These are phyloP conservation scores for Eimeria maxima DNA, from an alignment of 169 alveolate genomes.

Conservation along the genomic window DNA sequence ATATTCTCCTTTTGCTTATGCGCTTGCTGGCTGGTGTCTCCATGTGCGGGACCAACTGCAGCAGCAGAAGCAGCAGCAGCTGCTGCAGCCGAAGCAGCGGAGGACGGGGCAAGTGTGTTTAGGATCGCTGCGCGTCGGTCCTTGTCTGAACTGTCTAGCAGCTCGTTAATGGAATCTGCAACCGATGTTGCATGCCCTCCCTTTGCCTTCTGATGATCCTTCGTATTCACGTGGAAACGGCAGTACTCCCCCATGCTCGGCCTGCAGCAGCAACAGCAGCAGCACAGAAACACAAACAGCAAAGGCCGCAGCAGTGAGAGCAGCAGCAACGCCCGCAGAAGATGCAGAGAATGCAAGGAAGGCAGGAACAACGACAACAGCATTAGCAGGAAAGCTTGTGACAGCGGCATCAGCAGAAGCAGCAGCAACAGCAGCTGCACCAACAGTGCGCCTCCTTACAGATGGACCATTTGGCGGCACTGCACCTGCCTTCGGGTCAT, in stretches of 20 bases:
- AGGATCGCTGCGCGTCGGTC: constrained; percentile 20
- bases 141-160: constrained; percentile 5
- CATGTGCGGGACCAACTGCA: background rate
- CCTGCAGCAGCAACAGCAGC: constrained; percentile 52
- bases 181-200: background rate
- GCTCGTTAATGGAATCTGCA: constrained; percentile 28
- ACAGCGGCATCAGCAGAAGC: too few relatives aligned
- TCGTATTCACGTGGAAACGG: constrained; percentile 60
- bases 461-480: constrained; percentile 67
- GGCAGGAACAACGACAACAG: background rate
- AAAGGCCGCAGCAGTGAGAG: background rate
- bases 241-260: constrained; percentile 78
- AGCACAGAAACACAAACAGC: constrained; percentile 3
- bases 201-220: constrained; percentile 1
- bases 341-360: background rate
- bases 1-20: too few relatives aligned
- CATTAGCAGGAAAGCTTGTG: background rate
- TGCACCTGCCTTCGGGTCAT: constrained; percentile 71
- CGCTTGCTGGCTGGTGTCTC: background rate
- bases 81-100: constrained; percentile 31
- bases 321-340: background rate
- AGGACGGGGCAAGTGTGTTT: background rate
- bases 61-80: constrained; percentile 23
- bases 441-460: background rate
- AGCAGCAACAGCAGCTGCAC: too few relatives aligned